These are phyloP conservation scores for Aleurites moluccanus DNA, from an alignment of 441 rosid species.

Conservation along the genomic window DNA sequence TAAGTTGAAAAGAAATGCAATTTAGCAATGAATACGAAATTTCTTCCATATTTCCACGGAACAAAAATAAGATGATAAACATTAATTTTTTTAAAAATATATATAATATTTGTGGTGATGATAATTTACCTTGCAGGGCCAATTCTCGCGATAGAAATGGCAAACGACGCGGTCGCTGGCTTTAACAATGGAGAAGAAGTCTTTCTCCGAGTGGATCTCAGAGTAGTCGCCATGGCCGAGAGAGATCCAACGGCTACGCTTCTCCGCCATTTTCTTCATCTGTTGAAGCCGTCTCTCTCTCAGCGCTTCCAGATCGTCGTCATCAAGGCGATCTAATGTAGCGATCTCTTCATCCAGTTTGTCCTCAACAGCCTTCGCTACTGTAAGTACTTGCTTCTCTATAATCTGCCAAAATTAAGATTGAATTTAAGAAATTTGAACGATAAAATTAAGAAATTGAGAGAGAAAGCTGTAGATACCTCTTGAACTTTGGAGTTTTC, in stretches of 20 bases:
- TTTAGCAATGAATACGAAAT: not conserved
- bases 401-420: conserved; percentile 45
- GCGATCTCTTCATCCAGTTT: conserved; percentile 81
- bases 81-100: too few species aligned
- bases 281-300: conserved; percentile 79
- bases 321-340: conserved; percentile 67
- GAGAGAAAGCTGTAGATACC: conserved; percentile 27
- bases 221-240: conserved; percentile 90
- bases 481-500: conserved; percentile 62
- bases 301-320: conserved; percentile 73
- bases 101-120: too few species aligned
- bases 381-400: conserved; percentile 85
- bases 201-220: conserved; percentile 77
- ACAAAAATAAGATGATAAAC: too few species aligned
- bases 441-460: not conserved
- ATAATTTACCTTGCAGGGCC: conserved; percentile 82
- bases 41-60: too few species aligned
- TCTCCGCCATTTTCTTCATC: conserved; percentile 96
- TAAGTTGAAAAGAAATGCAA: too few species aligned
- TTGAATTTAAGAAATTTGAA: not conserved
- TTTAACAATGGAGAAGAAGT: conserved; percentile 77
- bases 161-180: conserved; percentile 93
- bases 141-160: conserved; percentile 92
- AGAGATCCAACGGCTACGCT: conserved; percentile 85
- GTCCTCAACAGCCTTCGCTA: conserved; percentile 87